A percentile compares a stretch with the other conserved stretches of the same genome.
Conservation (phyloP, 2,329 filamentous ascomycete genomes). For the Cladobotryum mycophilum region DNA sequence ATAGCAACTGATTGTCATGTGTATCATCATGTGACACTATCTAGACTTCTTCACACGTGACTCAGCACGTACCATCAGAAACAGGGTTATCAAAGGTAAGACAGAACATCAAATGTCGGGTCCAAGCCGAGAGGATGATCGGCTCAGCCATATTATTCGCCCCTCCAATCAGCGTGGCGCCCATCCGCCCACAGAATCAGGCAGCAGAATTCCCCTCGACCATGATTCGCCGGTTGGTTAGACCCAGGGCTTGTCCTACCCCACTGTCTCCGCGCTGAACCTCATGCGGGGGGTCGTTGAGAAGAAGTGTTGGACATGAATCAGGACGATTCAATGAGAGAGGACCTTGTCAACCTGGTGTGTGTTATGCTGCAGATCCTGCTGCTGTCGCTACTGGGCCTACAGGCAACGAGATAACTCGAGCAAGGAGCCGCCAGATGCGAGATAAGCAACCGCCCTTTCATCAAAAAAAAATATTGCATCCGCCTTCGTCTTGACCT, state of each 20-base stretch:
- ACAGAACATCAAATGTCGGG: too few relatives aligned
- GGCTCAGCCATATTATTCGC: conserved; percentile 1
- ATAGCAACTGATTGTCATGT: neutral
- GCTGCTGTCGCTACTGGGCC: too few relatives aligned
- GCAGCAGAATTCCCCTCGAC: conserved; percentile 11
- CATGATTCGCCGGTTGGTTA: conserved; percentile 3
- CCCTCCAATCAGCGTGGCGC: conserved; percentile 8
- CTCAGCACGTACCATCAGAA: too few relatives aligned
- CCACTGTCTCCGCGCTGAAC: neutral
- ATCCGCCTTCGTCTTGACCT: too few relatives aligned
- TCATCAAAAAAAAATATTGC: too few relatives aligned
- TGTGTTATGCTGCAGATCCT: too few relatives aligned
- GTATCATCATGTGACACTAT: neutral
- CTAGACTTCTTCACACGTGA: neutral
- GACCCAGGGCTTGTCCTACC: neutral
- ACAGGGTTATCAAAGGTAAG: too few relatives aligned
- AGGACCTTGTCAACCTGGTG: too few relatives aligned
- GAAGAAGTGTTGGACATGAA: neutral
- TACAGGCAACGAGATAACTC: too few relatives aligned
- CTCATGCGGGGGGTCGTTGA: neutral
- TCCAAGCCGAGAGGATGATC: neutral
- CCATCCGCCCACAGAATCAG: conserved; percentile 3
- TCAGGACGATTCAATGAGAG: neutral
- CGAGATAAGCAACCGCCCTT: too few relatives aligned
- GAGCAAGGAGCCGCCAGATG: too few relatives aligned